A percentile compares a stretch with the other conserved stretches of the same genome.
These are phyloP conservation scores for Picochlorum sp. DNA, from an alignment of 139 green algal species.

Conservation along the genomic window DNA sequence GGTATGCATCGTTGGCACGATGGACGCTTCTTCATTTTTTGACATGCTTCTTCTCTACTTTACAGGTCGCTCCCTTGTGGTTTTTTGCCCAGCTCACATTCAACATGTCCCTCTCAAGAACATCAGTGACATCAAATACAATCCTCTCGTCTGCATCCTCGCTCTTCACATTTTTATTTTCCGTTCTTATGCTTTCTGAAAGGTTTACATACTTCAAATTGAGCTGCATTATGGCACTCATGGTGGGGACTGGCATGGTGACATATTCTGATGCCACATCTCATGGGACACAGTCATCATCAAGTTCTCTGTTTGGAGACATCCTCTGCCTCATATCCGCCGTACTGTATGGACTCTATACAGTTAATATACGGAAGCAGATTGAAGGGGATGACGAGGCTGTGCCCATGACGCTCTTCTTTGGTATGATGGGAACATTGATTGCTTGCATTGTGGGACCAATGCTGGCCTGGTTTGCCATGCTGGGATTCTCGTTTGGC, in stretches of 20 bases:
- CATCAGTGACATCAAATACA: constrained; percentile 92
- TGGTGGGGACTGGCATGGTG: constrained; percentile 58
- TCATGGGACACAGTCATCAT: background rate
- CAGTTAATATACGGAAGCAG: constrained; percentile 46
- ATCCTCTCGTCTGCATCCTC: constrained; percentile 77
- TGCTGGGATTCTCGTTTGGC: constrained; percentile 15
- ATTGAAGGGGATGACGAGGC: constrained; percentile 46
- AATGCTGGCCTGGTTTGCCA: constrained; percentile 19
- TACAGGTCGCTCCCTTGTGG: constrained; percentile 71
- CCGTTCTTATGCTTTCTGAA: constrained; percentile 47
- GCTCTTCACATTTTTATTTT: constrained; percentile 84
- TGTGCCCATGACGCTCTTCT: constrained; percentile 61
- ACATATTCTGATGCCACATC: constrained; percentile 44
- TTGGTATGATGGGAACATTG: constrained; percentile 69
- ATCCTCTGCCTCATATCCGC: constrained; percentile 65
- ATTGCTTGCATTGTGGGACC: constrained; percentile 39
- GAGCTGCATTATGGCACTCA: constrained; percentile 50
- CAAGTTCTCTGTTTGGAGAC: constrained; percentile 51
- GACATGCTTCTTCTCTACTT: background rate
- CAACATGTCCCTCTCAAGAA: constrained; percentile 72
- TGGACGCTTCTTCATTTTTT: background rate
- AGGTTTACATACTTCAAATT: constrained; percentile 56
- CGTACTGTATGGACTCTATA: constrained; percentile 79
- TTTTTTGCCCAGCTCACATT: constrained; percentile 87
- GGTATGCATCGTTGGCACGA: background rate